Evolutionary conservation across 768 basidiomycete genomes (phyloP).

Genomic region (Gautieria morchelliformis): DNA sequence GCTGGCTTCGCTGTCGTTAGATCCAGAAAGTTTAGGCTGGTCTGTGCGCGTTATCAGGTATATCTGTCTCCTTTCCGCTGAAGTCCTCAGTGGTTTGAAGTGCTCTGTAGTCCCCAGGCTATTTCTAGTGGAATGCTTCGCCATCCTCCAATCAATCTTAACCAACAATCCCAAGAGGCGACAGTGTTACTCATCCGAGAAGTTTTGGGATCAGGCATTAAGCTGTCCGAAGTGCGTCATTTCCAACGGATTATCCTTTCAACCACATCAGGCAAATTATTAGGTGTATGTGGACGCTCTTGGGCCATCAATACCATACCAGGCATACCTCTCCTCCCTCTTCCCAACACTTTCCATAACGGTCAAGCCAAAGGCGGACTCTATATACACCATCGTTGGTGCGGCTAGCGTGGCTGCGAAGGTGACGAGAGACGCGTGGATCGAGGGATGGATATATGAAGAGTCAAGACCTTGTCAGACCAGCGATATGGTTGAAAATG

Average conservation of each 20-base stretch:
- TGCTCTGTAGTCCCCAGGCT: conserved; percentile 64
- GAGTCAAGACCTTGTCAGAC: conserved; percentile 25
- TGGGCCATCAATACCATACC: conserved; percentile 78
- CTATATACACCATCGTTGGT: conserved; percentile 93
- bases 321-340: conserved; percentile 65
- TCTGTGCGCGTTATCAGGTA: conserved; percentile 72
- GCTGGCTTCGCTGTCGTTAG: conserved; percentile 56
- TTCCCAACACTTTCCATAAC: conserved; percentile 86
- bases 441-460: conserved; percentile 79
- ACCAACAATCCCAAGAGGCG: conserved; percentile 80
- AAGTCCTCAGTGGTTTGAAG: background rate
- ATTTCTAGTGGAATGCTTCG: conserved; percentile 90
- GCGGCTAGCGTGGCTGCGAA: conserved; percentile 98
- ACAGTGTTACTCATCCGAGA: conserved; percentile 83
- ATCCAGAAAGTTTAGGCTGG: conserved; percentile 69
- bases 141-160: conserved; percentile 75
- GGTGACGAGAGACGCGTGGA: conserved; percentile 85
- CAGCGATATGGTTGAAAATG: background rate
- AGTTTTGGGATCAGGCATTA: conserved; percentile 70
- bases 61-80: background rate
- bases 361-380: conserved; percentile 87
- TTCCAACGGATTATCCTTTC: background rate
- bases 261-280: background rate
- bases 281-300: conserved; percentile 94
- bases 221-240: conserved; percentile 58